phyloP scores from a whole-genome alignment of 179 eudicot species.

The Amaranthus tricolor region DNA sequence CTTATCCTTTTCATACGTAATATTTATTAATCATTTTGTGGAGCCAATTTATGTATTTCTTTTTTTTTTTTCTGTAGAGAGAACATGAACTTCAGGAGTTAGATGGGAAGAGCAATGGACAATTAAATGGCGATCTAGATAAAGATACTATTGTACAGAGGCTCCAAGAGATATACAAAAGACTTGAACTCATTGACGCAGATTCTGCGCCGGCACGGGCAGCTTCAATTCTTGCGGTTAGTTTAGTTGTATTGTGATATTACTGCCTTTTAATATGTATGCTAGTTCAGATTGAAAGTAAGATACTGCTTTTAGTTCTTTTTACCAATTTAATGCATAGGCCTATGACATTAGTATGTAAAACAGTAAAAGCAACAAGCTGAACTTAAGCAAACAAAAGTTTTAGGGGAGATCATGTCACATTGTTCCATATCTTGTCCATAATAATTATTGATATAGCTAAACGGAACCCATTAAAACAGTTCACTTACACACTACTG shows the following conservation, averaged over 20 bases:
- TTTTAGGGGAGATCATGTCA: too few species aligned
- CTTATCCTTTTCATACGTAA: slow-evolving; percentile 6
- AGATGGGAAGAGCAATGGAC: slow-evolving; percentile 49
- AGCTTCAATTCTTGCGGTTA: slow-evolving; percentile 92
- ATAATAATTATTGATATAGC: too few species aligned
- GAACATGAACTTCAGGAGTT: slow-evolving; percentile 56
- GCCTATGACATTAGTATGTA: too few species aligned
- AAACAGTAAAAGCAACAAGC: too few species aligned
- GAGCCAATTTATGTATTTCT: background rate
- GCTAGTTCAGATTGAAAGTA: too few species aligned
- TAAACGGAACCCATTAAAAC: too few species aligned
- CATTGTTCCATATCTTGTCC: too few species aligned
- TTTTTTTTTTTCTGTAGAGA: slow-evolving; percentile 45
- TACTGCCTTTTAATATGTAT: slow-evolving; percentile 2
- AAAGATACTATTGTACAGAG: slow-evolving; percentile 55
- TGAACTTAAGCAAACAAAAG: too few species aligned
- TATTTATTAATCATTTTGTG: background rate
- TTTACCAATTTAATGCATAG: too few species aligned
- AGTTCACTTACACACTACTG: background rate
- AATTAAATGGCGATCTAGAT: slow-evolving; percentile 40
- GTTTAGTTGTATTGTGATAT: slow-evolving; percentile 25
- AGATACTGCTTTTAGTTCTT: too few species aligned
- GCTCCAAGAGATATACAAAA: slow-evolving; percentile 85
- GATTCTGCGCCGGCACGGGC: slow-evolving; percentile 96
- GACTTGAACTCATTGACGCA: slow-evolving; percentile 90